Base-by-base conservation (phyloP, 495 filamentous ascomycete genomes). In the Articulospora tetracladia region DNA sequence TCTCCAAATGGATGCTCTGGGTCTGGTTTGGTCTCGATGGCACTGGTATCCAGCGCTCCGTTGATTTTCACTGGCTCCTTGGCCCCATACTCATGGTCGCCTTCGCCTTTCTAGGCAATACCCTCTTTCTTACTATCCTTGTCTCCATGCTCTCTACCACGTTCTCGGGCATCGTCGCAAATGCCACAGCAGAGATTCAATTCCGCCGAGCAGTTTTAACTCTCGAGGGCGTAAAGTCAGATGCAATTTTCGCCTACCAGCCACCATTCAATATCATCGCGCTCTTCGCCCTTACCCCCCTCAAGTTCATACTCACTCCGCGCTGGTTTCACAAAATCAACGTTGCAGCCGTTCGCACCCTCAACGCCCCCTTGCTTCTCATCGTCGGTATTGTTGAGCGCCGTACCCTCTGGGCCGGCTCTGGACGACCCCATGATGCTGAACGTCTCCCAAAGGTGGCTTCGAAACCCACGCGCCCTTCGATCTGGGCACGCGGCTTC, bases 241-340 rank as follows among this genome's bases (percentile, higher is more conserved):
- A 91, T 62, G 66, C 66, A 10, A 65, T 68, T 60, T 91, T 91
- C 59, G 82, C 87, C 24, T 91, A 90, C 65, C 80, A 83, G 49
- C 86, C 87, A 11, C 87, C 87, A 3, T 87, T 89, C 73, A 91
- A 91, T 69, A 77, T 91, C 60, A 70, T 89, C 53, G 87, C 87
- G 49, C 67, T 89, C 24, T 62, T 84, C 48, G 60, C 86, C 32
- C 74, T 89, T 23, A 74, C 88, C 6, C 87, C 87, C 0, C 76
- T 91, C 51, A 89, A 88, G 57, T 82, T 83, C 62, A 61, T 84
- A 11, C 74, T 87, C 51, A 78, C 80, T 0, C 82, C 85, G 1
- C 83, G 87, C 32, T 90, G 86, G 86, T 90, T 90, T 63, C 87
- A 91, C 73, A 91, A 90, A 66, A 82, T 90, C 59, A 89, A 91